Percentiles rank a stretch among this genome's conserved stretches.
Evolutionary conservation across 176 grass and related monocot genomes (phyloP).

Genomic region (Melocanna baccifera): DNA sequence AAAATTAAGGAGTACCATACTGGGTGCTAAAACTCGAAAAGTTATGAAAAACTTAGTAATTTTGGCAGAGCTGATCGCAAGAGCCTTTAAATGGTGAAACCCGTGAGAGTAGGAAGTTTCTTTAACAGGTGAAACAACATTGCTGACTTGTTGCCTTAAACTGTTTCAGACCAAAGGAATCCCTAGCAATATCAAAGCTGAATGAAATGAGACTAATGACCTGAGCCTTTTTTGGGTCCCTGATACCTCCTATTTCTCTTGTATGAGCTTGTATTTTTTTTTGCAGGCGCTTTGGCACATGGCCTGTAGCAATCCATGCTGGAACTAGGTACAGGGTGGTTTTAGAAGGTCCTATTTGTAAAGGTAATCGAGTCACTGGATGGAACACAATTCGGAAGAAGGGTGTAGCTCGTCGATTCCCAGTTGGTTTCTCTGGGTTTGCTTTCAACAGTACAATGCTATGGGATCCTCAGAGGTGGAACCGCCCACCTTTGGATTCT

Average conservation of each 20-base stretch:
- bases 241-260: background rate
- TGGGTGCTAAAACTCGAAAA: background rate
- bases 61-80: background rate
- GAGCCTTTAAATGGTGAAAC: background rate
- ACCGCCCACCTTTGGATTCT: slow-evolving; percentile 65
- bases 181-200: background rate
- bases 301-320: slow-evolving; percentile 72
- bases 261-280: slow-evolving; percentile 19
- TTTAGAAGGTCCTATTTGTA: slow-evolving; percentile 86
- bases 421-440: slow-evolving; percentile 63
- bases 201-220: background rate
- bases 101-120: background rate
- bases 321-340: slow-evolving; percentile 49
- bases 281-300: slow-evolving; percentile 73
- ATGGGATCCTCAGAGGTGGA: slow-evolving; percentile 84
- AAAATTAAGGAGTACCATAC: background rate
- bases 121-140: background rate
- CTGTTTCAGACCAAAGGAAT: slow-evolving; percentile 3
- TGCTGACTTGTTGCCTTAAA: slow-evolving; percentile 2
- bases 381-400: slow-evolving; percentile 64
- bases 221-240: background rate
- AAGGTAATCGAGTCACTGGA: slow-evolving; percentile 71
- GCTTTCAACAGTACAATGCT: slow-evolving; percentile 90
- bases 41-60: background rate
- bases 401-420: slow-evolving; percentile 50